Percentiles rank a stretch among this genome's conserved stretches.
These are phyloP conservation scores for Verbascum thapsus DNA, from an alignment of 257 asterid genomes.

Conservation along the genomic window DNA sequence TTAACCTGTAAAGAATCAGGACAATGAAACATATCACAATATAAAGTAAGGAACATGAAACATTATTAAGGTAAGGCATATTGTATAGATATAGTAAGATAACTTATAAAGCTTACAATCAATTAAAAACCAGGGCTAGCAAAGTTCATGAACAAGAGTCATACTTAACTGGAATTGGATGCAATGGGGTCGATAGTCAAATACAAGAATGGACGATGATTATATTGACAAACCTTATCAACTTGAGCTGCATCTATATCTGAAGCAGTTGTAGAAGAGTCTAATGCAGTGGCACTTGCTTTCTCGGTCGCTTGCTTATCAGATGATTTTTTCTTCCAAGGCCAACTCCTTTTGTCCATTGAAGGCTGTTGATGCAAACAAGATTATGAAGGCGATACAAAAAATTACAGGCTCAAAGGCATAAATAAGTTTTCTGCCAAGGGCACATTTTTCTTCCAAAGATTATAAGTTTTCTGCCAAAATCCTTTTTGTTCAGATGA, in stretches of 20 bases:
- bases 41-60: background rate
- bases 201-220: slow-evolving; percentile 9
- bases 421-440: background rate
- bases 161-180: background rate
- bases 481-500: too few relatives aligned
- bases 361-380: slow-evolving; percentile 38
- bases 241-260: slow-evolving; percentile 45
- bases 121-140: too few relatives aligned
- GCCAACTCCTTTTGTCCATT: slow-evolving; percentile 96
- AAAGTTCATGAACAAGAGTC: too few relatives aligned
- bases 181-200: background rate
- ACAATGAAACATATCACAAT: background rate
- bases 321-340: slow-evolving; percentile 95
- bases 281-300: slow-evolving; percentile 40
- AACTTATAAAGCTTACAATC: too few relatives aligned
- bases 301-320: slow-evolving; percentile 66
- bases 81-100: too few relatives aligned
- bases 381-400: slow-evolving; percentile 6
- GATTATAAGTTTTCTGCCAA: too few relatives aligned
- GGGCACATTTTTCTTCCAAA: too few relatives aligned
- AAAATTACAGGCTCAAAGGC: background rate
- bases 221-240: slow-evolving; percentile 52
- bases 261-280: slow-evolving; percentile 42
- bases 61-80: too few relatives aligned
- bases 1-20: slow-evolving; percentile 40